Evolutionary conservation across 768 basidiomycete species (phyloP).

Genomic region (Leccinum rimulosum): DNA sequence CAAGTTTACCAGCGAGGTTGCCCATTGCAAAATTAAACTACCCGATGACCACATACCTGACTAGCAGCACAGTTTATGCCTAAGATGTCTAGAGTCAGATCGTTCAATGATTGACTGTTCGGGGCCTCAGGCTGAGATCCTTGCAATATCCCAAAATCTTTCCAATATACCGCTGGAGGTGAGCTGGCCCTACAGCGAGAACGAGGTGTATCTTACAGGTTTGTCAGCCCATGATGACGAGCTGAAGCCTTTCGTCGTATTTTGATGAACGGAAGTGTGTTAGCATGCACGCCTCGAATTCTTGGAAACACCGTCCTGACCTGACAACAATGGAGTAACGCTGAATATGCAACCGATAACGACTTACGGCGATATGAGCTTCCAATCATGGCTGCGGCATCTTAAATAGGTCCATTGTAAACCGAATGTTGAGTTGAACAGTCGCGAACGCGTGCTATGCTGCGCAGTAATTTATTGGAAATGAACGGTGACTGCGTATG

Average conservation of each 20-base stretch:
- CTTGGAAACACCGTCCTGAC: slow-evolving; percentile 2
- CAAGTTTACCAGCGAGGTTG: slow-evolving; percentile 10
- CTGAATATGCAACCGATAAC: not conserved
- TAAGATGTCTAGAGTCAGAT: slow-evolving; percentile 23
- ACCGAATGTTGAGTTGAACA: not conserved
- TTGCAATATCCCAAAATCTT: slow-evolving; percentile 32
- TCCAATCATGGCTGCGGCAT: not conserved
- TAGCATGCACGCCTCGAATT: slow-evolving; percentile 6
- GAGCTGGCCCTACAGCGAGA: not conserved
- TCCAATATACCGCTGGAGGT: slow-evolving; percentile 14
- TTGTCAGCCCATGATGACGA: not conserved
- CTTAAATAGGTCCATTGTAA: not conserved
- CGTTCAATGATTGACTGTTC: slow-evolving; percentile 6
- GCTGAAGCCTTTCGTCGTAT: not conserved
- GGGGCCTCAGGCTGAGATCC: slow-evolving; percentile 11
- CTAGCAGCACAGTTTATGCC: slow-evolving; percentile 23
- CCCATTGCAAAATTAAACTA: not conserved
- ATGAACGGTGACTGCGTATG: not conserved
- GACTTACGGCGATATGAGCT: not conserved
- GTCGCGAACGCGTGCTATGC: not conserved
- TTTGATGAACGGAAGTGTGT: slow-evolving; percentile 25
- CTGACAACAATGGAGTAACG: not conserved
- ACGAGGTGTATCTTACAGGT: slow-evolving; percentile 1
- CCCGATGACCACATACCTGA: slow-evolving; percentile 8
- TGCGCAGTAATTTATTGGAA: not conserved